These are phyloP conservation scores for Claviceps sorghi DNA, from an alignment of 2,329 filamentous ascomycete genomes.

Conservation along the genomic window DNA sequence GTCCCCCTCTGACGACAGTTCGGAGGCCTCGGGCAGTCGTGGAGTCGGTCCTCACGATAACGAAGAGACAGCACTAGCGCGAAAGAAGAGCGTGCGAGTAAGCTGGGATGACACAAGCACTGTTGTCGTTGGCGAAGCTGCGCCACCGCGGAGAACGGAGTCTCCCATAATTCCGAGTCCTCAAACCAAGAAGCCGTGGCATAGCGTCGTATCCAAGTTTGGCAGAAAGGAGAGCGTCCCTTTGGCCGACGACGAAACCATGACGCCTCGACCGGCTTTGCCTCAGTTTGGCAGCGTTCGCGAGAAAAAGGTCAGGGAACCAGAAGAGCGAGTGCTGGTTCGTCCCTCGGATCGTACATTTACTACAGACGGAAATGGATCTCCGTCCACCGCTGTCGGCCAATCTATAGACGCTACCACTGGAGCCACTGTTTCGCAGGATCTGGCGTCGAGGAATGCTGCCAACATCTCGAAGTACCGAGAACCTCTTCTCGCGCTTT, in stretches of 20 bases:
- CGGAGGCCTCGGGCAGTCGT: conserved; percentile 25
- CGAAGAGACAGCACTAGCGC: conserved; percentile 24
- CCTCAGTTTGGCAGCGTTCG: conserved; percentile 64
- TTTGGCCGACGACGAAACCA: conserved; percentile 49
- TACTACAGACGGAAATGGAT: conserved; percentile 6
- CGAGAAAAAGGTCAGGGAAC: conserved; percentile 40
- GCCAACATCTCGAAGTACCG: conserved; percentile 43
- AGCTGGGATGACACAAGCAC: conserved; percentile 64
- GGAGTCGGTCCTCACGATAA: conserved; percentile 12
- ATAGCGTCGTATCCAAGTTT: conserved; percentile 29
- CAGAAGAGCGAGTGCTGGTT: conserved; percentile 42
- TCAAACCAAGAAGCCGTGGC: conserved; percentile 35
- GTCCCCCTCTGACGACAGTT: conserved; percentile 35
- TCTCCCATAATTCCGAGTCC: conserved; percentile 22
- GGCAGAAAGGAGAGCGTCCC: conserved; percentile 34
- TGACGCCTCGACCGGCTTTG: conserved; percentile 60
- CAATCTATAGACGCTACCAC: conserved; percentile 46
- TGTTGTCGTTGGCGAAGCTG: conserved; percentile 36
- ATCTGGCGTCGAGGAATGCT: conserved; percentile 36
- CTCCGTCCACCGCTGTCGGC: conserved; percentile 16
- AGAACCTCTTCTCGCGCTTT: conserved; percentile 55
- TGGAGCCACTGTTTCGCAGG: conserved; percentile 39
- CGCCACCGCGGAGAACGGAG: conserved; percentile 21
- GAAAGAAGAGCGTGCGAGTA: conserved; percentile 55
- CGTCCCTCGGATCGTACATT: conserved; percentile 30